These are phyloP conservation scores for Aciculosporium take DNA, from an alignment of 2,329 filamentous ascomycete genomes.

Conservation along the genomic window DNA sequence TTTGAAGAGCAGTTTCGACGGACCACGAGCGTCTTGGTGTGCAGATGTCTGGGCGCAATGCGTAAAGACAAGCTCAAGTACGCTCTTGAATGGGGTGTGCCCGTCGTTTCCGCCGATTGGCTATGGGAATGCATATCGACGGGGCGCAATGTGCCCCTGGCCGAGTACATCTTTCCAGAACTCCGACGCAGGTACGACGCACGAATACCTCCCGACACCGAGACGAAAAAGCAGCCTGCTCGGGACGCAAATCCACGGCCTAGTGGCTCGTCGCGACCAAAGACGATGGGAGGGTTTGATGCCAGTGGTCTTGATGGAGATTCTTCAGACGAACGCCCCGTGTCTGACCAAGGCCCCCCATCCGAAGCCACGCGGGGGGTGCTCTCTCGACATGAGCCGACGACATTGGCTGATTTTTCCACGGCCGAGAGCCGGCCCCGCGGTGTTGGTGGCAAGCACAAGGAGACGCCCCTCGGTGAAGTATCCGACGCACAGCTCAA, in stretches of 20 bases:
- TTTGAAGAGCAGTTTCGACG: constrained; percentile 67
- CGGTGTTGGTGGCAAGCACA: constrained; percentile 14
- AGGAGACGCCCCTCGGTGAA: constrained; percentile 25
- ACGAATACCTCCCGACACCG: not conserved
- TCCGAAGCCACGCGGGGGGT: not conserved
- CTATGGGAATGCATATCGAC: constrained; percentile 65
- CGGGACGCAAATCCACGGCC: not conserved
- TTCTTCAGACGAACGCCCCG: constrained; percentile 9
- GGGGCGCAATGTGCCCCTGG: constrained; percentile 31
- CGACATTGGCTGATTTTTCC: constrained; percentile 24
- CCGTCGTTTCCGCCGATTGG: constrained; percentile 72
- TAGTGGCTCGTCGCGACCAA: constrained; percentile 8
- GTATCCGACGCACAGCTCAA: constrained; percentile 27
- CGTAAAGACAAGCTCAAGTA: constrained; percentile 64
- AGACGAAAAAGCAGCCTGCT: constrained; percentile 6
- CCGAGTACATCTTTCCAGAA: constrained; percentile 33
- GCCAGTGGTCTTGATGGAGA: constrained; percentile 25
- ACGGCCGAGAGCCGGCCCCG: constrained; percentile 26
- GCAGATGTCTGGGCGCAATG: constrained; percentile 42
- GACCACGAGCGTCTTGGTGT: constrained; percentile 65
- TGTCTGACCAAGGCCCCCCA: not conserved
- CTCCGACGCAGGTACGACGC: constrained; percentile 20
- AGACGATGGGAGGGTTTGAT: constrained; percentile 20
- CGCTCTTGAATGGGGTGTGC: constrained; percentile 60
- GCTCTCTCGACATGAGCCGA: constrained; percentile 11